Percentiles rank a stretch among this genome's conserved stretches.
Evolutionary conservation across 768 basidiomycete genomes (phyloP).

Genomic region (Lactarius akahatsu): DNA sequence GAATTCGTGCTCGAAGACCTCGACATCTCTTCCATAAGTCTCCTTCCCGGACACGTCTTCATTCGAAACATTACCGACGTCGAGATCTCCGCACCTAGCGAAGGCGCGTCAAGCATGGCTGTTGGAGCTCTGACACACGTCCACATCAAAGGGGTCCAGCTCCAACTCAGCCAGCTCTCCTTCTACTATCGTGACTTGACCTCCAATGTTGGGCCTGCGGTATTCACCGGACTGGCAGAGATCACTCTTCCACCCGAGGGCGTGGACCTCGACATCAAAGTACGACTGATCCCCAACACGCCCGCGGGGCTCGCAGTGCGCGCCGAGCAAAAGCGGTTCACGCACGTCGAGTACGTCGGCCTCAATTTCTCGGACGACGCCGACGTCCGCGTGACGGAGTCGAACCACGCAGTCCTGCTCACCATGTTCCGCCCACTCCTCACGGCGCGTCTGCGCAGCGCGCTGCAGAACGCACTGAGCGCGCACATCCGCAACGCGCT

Average conservation of each 20-base stretch:
- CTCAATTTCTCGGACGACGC: slow-evolving; percentile 60
- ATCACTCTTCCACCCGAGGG: slow-evolving; percentile 65
- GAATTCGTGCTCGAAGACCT: slow-evolving; percentile 78
- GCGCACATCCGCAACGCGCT: slow-evolving; percentile 53
- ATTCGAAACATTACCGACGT: slow-evolving; percentile 69
- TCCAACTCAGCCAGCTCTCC: slow-evolving; percentile 62
- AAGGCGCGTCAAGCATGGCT: slow-evolving; percentile 44
- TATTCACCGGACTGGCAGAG: slow-evolving; percentile 63
- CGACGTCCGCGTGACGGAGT: slow-evolving; percentile 52
- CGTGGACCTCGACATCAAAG: slow-evolving; percentile 64
- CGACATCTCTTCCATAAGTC: slow-evolving; percentile 62
- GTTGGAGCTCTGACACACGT: slow-evolving; percentile 67
- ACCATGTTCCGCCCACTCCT: slow-evolving; percentile 65
- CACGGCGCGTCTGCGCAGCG: slow-evolving; percentile 54
- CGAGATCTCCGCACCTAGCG: slow-evolving; percentile 48
- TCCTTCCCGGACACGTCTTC: slow-evolving; percentile 69
- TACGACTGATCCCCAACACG: slow-evolving; percentile 59
- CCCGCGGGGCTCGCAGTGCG: slow-evolving; percentile 46
- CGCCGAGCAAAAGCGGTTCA: slow-evolving; percentile 47
- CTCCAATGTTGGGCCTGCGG: slow-evolving; percentile 48
- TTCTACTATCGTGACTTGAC: slow-evolving; percentile 72
- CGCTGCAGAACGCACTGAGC: slow-evolving; percentile 56
- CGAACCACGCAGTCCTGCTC: slow-evolving; percentile 62
- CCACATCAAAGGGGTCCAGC: slow-evolving; percentile 62
- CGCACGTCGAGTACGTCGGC: slow-evolving; percentile 54